Percentiles rank a stretch among this genome's conserved stretches.
phyloP scores from a whole-genome alignment of 257 asterid genomes.

The Capsicum rhomboideum region DNA sequence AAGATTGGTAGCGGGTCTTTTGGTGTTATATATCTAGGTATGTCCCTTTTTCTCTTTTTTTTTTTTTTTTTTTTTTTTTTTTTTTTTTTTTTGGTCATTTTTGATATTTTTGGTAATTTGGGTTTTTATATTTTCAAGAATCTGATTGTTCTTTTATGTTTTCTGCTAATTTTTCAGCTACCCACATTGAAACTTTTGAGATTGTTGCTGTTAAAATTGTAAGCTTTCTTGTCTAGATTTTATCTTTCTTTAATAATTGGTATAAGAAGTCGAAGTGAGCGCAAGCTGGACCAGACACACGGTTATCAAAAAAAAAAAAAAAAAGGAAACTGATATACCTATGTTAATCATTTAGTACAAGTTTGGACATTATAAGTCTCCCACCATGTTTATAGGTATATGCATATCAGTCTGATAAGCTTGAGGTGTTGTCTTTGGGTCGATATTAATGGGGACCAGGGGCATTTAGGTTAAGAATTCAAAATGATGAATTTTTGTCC shows the following conservation, averaged over 20 bases:
- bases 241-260: neutral
- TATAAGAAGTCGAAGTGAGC: too few relatives aligned
- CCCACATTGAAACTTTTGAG: slow-evolving; percentile 79
- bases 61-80: neutral
- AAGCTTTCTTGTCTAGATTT: slow-evolving; percentile 22
- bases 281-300: too few relatives aligned
- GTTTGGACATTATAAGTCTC: neutral
- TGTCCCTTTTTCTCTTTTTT: neutral
- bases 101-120: neutral
- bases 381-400: neutral
- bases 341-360: neutral
- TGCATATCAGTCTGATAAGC: neutral
- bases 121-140: neutral
- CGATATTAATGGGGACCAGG: neutral
- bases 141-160: neutral
- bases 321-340: neutral
- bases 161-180: slow-evolving; percentile 46
- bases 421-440: neutral
- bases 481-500: neutral
- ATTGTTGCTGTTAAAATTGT: slow-evolving; percentile 92
- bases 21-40: slow-evolving; percentile 76
- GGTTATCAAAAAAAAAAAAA: too few relatives aligned
- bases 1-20: slow-evolving; percentile 89
- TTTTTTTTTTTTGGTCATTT: neutral
- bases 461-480: neutral